Base-by-base conservation (phyloP, 108 stramenopile species). In the Mediolabrus comicus region DNA sequence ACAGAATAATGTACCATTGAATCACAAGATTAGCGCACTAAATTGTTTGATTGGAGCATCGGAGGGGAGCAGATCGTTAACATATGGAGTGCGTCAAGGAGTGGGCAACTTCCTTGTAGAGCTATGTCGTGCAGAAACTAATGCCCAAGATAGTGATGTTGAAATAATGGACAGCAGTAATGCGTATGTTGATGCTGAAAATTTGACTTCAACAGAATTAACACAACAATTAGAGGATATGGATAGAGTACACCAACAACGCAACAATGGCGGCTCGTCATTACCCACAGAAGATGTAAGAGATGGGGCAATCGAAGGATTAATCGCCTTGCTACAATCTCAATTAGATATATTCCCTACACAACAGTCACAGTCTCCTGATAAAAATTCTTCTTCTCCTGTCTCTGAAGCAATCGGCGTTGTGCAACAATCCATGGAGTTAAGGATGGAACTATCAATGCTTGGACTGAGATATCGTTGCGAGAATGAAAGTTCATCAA, bases 381-480 rank as follows among this genome's bases (percentile, higher is more conserved):
- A 34, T 67, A 39, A 59, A 36, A 60, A 55, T 29, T 43, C 31
- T 14, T 29, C 38, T 29, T 26, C 38, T 28, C 53, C 75, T 33
- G 34, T 62, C 4, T 46, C 41, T 10, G 63, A 73, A 43, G 80
- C 71, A 10, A 32, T 67, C 27, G 72, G 55, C 28, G 71, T 80
- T 28, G 54, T 59, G 38, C 62, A 51, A 60, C 78, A 61, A 72
- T 82, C 77, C 25, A 61, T 86, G 53, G 39, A 65, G 46, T 52
- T 79, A 52, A 72, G 87, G 12, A 13, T 89, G 2, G 65, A 85
- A 38, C 53, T 78, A 46, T 80, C 88, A 12, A 59, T 66, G 46
- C 38, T 55, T 39, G 87, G 80, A 3, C 58, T 93, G 38, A 30
- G 80, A 52, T 74, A 67, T 41, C 80, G 92, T 30, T 93, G 89